Conservation (phyloP, 306 rosid species). For the Cucurbita ficifolia region DNA sequence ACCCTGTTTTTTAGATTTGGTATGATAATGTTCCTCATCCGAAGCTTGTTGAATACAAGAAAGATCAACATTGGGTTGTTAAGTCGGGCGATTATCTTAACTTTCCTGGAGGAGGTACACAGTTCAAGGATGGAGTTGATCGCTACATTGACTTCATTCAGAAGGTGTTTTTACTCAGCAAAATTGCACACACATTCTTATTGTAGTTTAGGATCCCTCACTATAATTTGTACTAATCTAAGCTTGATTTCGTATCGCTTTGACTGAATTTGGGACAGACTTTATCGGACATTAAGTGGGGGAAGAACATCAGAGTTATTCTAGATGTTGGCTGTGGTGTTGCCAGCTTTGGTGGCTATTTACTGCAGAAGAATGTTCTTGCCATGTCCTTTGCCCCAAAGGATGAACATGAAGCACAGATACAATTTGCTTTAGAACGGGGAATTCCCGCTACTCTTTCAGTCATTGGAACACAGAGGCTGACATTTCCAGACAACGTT, state of each 20-base stretch:
- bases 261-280: constrained; percentile 22
- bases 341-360: constrained; percentile 92
- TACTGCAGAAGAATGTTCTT: constrained; percentile 64
- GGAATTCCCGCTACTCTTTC: constrained; percentile 95
- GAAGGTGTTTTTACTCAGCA: constrained; percentile 29
- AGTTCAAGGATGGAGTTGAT: constrained; percentile 82
- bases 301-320: constrained; percentile 58
- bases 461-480: constrained; percentile 81
- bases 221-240: background rate
- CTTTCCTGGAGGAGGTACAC: constrained; percentile 97
- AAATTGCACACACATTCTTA: background rate
- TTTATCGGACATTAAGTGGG: constrained; percentile 52
- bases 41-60: constrained; percentile 93
- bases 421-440: constrained; percentile 94
- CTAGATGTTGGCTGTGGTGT: constrained; percentile 96
- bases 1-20: constrained; percentile 44
- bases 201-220: background rate
- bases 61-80: constrained; percentile 79
- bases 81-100: constrained; percentile 56
- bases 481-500: constrained; percentile 58
- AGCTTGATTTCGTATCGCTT: background rate
- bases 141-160: constrained; percentile 44
- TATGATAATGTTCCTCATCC: constrained; percentile 79
- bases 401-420: constrained; percentile 99
- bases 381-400: constrained; percentile 96